Conservation (phyloP, 148 eudicot species). For the Heliamphora exappendiculata region DNA sequence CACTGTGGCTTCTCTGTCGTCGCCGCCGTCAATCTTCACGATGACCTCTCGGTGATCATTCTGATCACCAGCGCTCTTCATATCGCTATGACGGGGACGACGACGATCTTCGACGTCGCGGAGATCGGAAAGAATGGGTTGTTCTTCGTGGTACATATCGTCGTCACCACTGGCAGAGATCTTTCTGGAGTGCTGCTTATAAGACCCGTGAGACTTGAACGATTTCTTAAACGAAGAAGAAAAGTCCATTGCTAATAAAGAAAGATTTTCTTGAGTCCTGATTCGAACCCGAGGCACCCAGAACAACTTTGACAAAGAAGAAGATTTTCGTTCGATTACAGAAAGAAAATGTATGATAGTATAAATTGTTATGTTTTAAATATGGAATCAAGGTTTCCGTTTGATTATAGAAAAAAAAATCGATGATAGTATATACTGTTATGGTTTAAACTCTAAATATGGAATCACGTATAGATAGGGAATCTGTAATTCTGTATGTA, state of each 20-base stretch:
- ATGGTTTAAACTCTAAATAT: neutral
- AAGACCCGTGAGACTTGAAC: conserved; percentile 3
- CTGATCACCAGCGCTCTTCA: neutral
- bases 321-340: too few relatives aligned
- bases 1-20: neutral
- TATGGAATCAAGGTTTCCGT: neutral
- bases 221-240: conserved; percentile 8
- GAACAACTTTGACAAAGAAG: neutral
- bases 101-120: neutral
- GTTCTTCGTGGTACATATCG: conserved; percentile 7
- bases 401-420: neutral
- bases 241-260: conserved; percentile 14
- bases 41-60: conserved; percentile 10
- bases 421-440: neutral
- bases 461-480: neutral
- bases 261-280: neutral
- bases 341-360: too few relatives aligned
- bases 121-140: conserved; percentile 12
- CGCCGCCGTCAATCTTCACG: conserved; percentile 16
- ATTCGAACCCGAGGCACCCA: neutral
- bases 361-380: too few relatives aligned
- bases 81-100: neutral
- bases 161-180: conserved; percentile 1
- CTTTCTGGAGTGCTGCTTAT: neutral
- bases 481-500: neutral